Percentiles rank a stretch among this genome's conserved stretches.
phyloP scores from a whole-genome alignment of 805 yeast species.

The Komagataella ulmi region DNA sequence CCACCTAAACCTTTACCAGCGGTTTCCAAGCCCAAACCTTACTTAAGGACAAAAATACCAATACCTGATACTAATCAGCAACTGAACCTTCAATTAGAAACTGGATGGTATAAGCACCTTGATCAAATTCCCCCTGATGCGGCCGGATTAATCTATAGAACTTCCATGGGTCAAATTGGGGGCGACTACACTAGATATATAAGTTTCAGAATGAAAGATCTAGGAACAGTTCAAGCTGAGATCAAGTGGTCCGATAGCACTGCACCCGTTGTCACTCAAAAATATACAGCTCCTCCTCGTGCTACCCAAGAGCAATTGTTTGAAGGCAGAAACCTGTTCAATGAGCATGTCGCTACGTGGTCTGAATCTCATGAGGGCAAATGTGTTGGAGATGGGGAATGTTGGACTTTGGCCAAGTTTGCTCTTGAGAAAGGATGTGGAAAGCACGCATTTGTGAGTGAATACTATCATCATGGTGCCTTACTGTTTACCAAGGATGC shows the following conservation, averaged over 20 bases:
- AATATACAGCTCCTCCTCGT: constrained; percentile 30
- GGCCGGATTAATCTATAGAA: constrained; percentile 19
- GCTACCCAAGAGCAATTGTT: constrained; percentile 20
- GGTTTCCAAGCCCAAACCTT: constrained; percentile 8
- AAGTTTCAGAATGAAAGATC: constrained; percentile 27
- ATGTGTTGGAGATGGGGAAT: constrained; percentile 41
- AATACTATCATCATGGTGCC: constrained; percentile 33
- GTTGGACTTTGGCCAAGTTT: constrained; percentile 48
- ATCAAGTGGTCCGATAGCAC: constrained; percentile 25
- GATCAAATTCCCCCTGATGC: constrained; percentile 21
- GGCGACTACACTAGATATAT: constrained; percentile 17
- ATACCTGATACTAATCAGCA: constrained; percentile 28
- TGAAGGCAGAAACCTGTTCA: constrained; percentile 23
- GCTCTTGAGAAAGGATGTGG: constrained; percentile 43
- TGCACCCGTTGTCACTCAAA: constrained; percentile 12
- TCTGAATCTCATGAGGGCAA: constrained; percentile 32
- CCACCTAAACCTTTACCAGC: constrained; percentile 11
- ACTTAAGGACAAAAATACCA: constrained; percentile 12
- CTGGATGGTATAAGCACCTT: constrained; percentile 11
- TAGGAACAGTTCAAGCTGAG: constrained; percentile 21
- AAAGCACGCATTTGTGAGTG: constrained; percentile 39
- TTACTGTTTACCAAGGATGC: constrained; percentile 11
- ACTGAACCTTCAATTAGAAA: constrained; percentile 32
- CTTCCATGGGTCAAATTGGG: constrained; percentile 15
- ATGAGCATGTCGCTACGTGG: constrained; percentile 45